These are phyloP conservation scores for Claviceps sp. DNA, from an alignment of 2,329 filamentous ascomycete species.

Conservation along the genomic window DNA sequence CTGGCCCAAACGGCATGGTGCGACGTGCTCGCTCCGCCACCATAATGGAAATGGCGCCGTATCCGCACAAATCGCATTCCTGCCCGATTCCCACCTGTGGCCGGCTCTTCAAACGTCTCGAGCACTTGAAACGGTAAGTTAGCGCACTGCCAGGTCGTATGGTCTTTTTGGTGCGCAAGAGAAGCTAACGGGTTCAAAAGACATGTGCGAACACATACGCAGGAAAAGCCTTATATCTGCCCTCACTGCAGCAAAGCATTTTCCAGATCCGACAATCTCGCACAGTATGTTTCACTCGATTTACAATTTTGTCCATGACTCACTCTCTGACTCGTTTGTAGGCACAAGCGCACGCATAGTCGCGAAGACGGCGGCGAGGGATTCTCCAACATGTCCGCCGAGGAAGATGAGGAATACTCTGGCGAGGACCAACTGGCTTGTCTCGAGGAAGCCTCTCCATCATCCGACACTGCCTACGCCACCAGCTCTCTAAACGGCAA, in stretches of 20 bases:
- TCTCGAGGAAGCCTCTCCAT: slow-evolving; percentile 65
- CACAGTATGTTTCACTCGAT: slow-evolving; percentile 58
- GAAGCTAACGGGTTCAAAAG: slow-evolving; percentile 41
- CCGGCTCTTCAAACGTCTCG: slow-evolving; percentile 94
- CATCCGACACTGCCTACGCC: slow-evolving; percentile 52
- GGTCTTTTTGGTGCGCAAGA: not conserved
- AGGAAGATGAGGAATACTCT: slow-evolving; percentile 71
- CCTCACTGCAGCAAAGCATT: slow-evolving; percentile 98
- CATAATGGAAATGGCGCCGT: slow-evolving; percentile 90
- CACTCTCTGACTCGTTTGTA: slow-evolving; percentile 25
- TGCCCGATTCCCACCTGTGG: slow-evolving; percentile 98
- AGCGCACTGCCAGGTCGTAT: slow-evolving; percentile 7
- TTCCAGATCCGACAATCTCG: slow-evolving; percentile 95
- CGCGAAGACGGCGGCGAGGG: slow-evolving; percentile 48
- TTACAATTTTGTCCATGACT: not conserved
- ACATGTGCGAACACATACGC: slow-evolving; percentile 97
- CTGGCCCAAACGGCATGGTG: slow-evolving; percentile 62
- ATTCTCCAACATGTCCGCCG: slow-evolving; percentile 54
- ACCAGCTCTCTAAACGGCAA: slow-evolving; percentile 36
- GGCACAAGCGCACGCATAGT: slow-evolving; percentile 69
- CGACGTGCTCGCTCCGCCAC: slow-evolving; percentile 88
- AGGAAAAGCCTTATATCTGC: slow-evolving; percentile 97
- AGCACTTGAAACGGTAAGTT: slow-evolving; percentile 95
- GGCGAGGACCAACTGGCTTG: slow-evolving; percentile 76
- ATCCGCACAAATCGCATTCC: slow-evolving; percentile 95